A percentile compares a stretch with the other conserved stretches of the same genome.
These are phyloP conservation scores for Davidsoniella australis DNA, from an alignment of 2,329 filamentous ascomycete species.

Conservation along the genomic window DNA sequence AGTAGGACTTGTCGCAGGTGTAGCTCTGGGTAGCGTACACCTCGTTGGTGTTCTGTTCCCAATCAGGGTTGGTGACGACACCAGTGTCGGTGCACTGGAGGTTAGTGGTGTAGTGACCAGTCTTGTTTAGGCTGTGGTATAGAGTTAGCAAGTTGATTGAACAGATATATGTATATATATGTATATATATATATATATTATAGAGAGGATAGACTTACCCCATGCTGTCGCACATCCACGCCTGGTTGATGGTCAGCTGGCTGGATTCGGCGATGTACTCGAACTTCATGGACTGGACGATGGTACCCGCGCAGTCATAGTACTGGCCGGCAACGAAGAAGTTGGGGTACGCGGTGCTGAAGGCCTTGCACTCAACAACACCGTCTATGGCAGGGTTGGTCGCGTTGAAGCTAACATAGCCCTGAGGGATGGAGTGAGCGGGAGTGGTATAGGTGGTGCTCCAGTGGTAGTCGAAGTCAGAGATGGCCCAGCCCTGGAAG, in stretches of 20 bases:
- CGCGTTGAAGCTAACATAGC: conserved; percentile 32
- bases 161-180: too few relatives aligned
- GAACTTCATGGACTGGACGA: conserved; percentile 22
- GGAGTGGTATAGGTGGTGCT: conserved; percentile 32
- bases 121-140: not conserved
- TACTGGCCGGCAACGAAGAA: conserved; percentile 32
- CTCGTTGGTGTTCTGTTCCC: conserved; percentile 14
- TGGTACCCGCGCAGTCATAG: conserved; percentile 26
- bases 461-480: conserved; percentile 31
- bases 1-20: conserved; percentile 15
- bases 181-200: too few relatives aligned
- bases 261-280: conserved; percentile 23
- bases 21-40: conserved; percentile 19
- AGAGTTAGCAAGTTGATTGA: not conserved
- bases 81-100: not conserved
- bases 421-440: conserved; percentile 32
- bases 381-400: conserved; percentile 27
- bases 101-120: not conserved
- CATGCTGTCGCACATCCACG: conserved; percentile 25
- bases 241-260: conserved; percentile 28
- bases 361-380: conserved; percentile 23
- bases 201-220: not conserved
- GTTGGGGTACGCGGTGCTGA: conserved; percentile 26
- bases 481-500: conserved; percentile 23
- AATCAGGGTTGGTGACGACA: conserved; percentile 16